These are phyloP conservation scores for Geotrichum ghanense DNA, from an alignment of 805 yeast genomes.

Conservation along the genomic window DNA sequence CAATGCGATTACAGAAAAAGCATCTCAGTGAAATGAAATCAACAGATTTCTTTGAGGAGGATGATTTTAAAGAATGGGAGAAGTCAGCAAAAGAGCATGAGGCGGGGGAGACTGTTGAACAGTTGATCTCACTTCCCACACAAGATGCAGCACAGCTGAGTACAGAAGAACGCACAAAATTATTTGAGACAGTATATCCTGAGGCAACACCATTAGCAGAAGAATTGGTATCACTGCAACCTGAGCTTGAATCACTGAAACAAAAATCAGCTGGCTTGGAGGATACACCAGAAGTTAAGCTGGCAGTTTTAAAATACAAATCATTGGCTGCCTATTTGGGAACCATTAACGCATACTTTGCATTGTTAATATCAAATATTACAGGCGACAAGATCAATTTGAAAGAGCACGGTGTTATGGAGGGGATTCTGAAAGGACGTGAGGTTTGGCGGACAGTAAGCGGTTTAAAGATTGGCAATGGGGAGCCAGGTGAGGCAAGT, in stretches of 20 bases:
- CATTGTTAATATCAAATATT: conserved; percentile 52
- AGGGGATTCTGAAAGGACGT: conserved; percentile 64
- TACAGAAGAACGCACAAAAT: conserved; percentile 37
- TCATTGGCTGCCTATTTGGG: conserved; percentile 77
- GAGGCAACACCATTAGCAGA: conserved; percentile 69
- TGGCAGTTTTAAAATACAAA: conserved; percentile 36
- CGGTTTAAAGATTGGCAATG: conserved; percentile 21
- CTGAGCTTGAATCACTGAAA: conserved; percentile 11
- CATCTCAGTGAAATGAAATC: conserved; percentile 54
- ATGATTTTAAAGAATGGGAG: conserved; percentile 70
- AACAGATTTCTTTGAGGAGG: conserved; percentile 71
- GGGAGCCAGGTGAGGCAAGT: conserved; percentile 17
- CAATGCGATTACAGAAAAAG: conserved; percentile 70
- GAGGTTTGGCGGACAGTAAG: conserved; percentile 79
- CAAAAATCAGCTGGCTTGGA: neutral
- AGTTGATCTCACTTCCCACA: conserved; percentile 25
- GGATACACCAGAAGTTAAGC: conserved; percentile 6
- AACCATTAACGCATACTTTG: conserved; percentile 65
- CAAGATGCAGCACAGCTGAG: conserved; percentile 41
- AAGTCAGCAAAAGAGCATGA: conserved; percentile 40
- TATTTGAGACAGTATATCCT: conserved; percentile 59
- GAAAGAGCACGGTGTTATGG: conserved; percentile 89
- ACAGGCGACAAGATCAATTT: conserved; percentile 45
- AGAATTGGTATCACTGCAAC: conserved; percentile 40
- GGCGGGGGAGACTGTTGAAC: conserved; percentile 16